Conservation (phyloP, 345 rosid genomes). For the Hypericum perforatum region DNA sequence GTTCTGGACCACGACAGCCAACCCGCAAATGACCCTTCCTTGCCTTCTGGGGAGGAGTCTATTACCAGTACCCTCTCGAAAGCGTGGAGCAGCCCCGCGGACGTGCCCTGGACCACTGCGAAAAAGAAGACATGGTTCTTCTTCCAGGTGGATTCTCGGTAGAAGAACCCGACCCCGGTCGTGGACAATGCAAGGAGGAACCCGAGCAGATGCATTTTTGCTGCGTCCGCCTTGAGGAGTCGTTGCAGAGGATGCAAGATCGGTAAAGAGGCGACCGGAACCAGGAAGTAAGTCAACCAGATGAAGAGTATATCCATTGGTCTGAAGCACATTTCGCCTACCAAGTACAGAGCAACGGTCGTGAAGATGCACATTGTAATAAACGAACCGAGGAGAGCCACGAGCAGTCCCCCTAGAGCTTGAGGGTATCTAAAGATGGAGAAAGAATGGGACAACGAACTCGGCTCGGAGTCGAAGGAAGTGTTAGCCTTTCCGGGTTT, state of each 20-base stretch:
- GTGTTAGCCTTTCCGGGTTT: constrained; percentile 11
- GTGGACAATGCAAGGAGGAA: constrained; percentile 34
- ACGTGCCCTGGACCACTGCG: constrained; percentile 44
- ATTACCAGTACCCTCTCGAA: constrained; percentile 37
- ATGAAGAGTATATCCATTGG: constrained; percentile 29
- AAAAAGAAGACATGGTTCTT: constrained; percentile 27
- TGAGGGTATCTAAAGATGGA: constrained; percentile 37
- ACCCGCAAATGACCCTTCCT: constrained; percentile 42
- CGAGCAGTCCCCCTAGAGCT: constrained; percentile 32
- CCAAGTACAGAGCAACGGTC: constrained; percentile 26
- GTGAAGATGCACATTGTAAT: constrained; percentile 54
- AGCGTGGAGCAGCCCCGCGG: constrained; percentile 36
- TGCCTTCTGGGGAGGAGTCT: constrained; percentile 41
- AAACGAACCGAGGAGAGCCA: constrained; percentile 37
- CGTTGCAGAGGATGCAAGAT: constrained; percentile 38
- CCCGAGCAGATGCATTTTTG: constrained; percentile 47
- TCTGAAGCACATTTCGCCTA: constrained; percentile 39
- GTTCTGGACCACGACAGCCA: constrained; percentile 42
- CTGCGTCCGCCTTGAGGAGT: constrained; percentile 24
- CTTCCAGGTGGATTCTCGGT: constrained; percentile 26
- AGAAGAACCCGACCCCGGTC: constrained; percentile 36
- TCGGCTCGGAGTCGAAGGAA: neutral
- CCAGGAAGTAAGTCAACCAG: constrained; percentile 42
- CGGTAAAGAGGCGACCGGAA: constrained; percentile 37
- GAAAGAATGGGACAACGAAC: constrained; percentile 17